phyloP scores from a whole-genome alignment of 495 filamentous ascomycete genomes.

The Melanomma pulvis-pyrius region DNA sequence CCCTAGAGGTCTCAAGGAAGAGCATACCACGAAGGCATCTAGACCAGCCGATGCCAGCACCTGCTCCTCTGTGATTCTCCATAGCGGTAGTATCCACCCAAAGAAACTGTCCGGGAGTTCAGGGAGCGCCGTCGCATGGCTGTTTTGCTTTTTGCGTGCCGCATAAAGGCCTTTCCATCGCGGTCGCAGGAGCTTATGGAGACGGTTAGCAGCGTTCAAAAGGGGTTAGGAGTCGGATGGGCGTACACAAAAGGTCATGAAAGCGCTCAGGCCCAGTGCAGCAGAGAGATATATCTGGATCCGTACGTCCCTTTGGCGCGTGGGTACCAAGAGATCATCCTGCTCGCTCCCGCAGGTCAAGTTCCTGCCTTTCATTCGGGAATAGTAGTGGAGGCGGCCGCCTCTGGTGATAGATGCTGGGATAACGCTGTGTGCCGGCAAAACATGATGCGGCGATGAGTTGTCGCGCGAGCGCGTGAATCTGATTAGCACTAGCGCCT shows the following conservation, averaged over 20 bases:
- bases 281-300: slow-evolving; percentile 64
- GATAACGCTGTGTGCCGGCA: background rate
- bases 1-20: background rate
- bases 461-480: slow-evolving; percentile 35
- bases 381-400: background rate
- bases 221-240: background rate
- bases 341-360: background rate
- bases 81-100: slow-evolving; percentile 92
- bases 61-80: slow-evolving; percentile 84
- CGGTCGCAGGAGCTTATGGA: slow-evolving; percentile 71
- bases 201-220: slow-evolving; percentile 4
- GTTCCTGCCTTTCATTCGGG: background rate
- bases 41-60: slow-evolving; percentile 87
- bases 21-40: slow-evolving; percentile 87
- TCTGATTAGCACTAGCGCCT: background rate
- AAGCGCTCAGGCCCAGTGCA: slow-evolving; percentile 60
- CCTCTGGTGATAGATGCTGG: background rate
- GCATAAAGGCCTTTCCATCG: slow-evolving; percentile 94
- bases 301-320: slow-evolving; percentile 55
- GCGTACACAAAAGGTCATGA: slow-evolving; percentile 66
- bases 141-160: slow-evolving; percentile 72
- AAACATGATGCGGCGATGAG: slow-evolving; percentile 10
- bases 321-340: slow-evolving; percentile 35
- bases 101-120: slow-evolving; percentile 84
- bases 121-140: slow-evolving; percentile 74